A percentile compares a stretch with the other conserved stretches of the same genome.
Conservation (phyloP, 2,329 filamentous ascomycete species). For the Trichoderma sp. region DNA sequence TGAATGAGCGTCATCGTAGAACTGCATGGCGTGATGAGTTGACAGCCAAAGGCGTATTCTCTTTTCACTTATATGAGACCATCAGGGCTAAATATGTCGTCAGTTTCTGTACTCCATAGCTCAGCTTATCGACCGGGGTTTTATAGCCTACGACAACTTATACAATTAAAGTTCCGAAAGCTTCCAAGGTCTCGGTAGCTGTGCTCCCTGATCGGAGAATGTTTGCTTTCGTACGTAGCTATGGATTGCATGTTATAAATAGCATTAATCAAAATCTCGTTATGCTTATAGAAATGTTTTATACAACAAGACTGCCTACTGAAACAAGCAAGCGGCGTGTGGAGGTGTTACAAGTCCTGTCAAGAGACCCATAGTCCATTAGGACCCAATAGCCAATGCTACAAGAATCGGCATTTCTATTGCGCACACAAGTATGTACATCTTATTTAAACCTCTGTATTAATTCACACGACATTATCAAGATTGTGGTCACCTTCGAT, state of each 20-base stretch:
- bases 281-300: background rate
- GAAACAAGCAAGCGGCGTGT: background rate
- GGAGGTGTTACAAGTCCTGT: background rate
- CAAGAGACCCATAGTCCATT: background rate
- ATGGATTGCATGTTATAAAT: background rate
- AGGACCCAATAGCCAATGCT: background rate
- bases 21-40: slow-evolving; percentile 6
- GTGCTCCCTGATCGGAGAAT: background rate
- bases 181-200: background rate
- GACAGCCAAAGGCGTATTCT: background rate
- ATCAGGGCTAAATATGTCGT: slow-evolving; percentile 12
- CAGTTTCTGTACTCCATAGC: background rate
- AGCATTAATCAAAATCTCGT: background rate
- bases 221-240: background rate
- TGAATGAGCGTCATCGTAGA: background rate
- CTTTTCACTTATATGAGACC: background rate
- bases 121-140: background rate
- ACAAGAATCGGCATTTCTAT: background rate
- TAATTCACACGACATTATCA: background rate
- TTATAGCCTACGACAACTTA: background rate
- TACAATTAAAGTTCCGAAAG: background rate
- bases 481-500: background rate
- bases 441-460: background rate
- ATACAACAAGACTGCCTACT: background rate
- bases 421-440: too few species aligned